Base-by-base conservation (phyloP, 2,329 filamentous ascomycete species). In the Arthrobotrys sinensis region DNA sequence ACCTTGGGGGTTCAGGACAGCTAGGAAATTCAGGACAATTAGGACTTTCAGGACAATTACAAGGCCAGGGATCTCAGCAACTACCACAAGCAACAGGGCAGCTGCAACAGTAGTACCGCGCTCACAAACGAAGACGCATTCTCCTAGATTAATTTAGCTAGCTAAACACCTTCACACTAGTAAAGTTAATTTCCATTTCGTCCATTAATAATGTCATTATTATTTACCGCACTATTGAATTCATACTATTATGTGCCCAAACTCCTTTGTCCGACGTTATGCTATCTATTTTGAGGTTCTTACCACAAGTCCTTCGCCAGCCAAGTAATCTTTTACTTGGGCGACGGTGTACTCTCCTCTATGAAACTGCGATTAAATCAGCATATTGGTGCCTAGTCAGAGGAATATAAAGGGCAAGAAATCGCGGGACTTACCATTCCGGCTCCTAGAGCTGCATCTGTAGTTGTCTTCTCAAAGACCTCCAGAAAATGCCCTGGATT, bases 331-430 rank as follows among this genome's bases (percentile, higher is more conserved):
- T 85, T 99, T 99, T 57, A 99, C 96, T 83, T 98, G 91, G 84
- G 90, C 91, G 14, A 99, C 95, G 0, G 94, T 97, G 85, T 95
- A 99, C 86, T 99, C 95, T 43, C 92, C 93, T 60, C 96, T 88
- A 86, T 99, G 96, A 85, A 99, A 99, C 88, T 90, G 76, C n/a
- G 10, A 24, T 5, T 21, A 1, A 19, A 7, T 45, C 34, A 76
- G 38, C 19, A 53, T 50, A 8, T 32, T 19, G 14, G 14, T 10
- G 10, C 10, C 32, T 14, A 70, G 34, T 28, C 11, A 43, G n/a
- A 38, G 19, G 21, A 55, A 28, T 28, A 28, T 43, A 16, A 14
- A 16, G 24, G 32, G 24, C n/a, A 28, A n/a, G 32, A 21, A 45
- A 57, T 8, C 53, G 3, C 50, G 24, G 5, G 50, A 86, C 87